Percentiles rank a stretch among this genome's conserved stretches.
These are phyloP conservation scores for Mimosa pudica DNA, from an alignment of 306 rosid species.

Conservation along the genomic window DNA sequence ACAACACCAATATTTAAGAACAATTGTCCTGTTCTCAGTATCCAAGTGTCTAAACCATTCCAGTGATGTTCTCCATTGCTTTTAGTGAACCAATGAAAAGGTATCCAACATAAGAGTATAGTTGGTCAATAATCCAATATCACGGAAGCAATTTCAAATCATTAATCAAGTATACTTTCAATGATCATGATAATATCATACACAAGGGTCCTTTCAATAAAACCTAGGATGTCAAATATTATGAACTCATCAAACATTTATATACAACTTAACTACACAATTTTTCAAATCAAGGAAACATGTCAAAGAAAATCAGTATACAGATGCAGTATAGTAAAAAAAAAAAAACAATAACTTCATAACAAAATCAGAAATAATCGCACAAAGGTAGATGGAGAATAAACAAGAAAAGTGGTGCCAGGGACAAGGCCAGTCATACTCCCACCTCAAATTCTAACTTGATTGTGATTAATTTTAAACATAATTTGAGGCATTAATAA, in stretches of 20 bases:
- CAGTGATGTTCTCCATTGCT: background rate
- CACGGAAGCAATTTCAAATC: background rate
- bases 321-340: background rate
- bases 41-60: background rate
- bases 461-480: background rate
- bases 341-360: no score
- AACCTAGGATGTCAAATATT: background rate
- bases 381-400: background rate
- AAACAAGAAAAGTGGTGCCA: background rate
- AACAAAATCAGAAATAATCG: background rate
- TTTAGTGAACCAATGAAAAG: background rate
- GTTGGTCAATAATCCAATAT: background rate
- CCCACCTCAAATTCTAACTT: background rate
- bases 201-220: background rate
- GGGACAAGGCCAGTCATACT: background rate
- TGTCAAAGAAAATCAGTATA: constrained; percentile 22
- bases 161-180: no score
- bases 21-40: background rate
- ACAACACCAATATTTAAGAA: background rate
- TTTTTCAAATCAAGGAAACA: background rate
- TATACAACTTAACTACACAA: background rate
- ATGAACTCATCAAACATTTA: constrained; percentile 14
- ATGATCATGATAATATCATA: background rate
- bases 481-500: background rate
- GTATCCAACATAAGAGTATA: background rate